Conservation (phyloP, 2,329 filamentous ascomycete species). For the Lasiodiplodia sp. region DNA sequence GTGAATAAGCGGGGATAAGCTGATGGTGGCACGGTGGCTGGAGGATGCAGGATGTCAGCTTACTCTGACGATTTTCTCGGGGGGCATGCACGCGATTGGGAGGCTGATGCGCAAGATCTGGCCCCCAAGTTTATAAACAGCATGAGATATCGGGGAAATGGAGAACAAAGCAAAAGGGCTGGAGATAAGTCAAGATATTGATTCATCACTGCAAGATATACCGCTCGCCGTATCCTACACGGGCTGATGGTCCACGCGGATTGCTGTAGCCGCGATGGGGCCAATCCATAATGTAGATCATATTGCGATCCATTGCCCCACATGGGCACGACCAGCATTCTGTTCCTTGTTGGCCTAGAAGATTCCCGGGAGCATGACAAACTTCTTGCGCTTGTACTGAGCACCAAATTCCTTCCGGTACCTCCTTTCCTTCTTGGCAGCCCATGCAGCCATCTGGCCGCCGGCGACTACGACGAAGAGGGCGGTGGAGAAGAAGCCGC, state of each 20-base stretch:
- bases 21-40: constrained; percentile 1
- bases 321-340: neutral
- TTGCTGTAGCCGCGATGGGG: neutral
- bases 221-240: neutral
- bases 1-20: constrained; percentile 17
- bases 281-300: neutral
- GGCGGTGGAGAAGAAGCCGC: constrained; percentile 76
- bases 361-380: constrained; percentile 79
- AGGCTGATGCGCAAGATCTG: neutral
- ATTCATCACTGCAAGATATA: neutral
- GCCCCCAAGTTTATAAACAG: neutral
- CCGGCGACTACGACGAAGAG: constrained; percentile 78
- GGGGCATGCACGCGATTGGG: constrained; percentile 1
- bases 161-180: neutral
- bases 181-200: neutral
- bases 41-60: constrained; percentile 6
- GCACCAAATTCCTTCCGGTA: constrained; percentile 92
- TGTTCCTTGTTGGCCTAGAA: constrained; percentile 54
- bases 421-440: constrained; percentile 86
- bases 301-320: neutral
- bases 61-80: neutral
- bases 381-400: constrained; percentile 95
- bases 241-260: neutral
- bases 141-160: neutral
- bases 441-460: constrained; percentile 86